phyloP scores from a whole-genome alignment of 768 basidiomycete species.

The Holtermanniella nyarrowii region DNA sequence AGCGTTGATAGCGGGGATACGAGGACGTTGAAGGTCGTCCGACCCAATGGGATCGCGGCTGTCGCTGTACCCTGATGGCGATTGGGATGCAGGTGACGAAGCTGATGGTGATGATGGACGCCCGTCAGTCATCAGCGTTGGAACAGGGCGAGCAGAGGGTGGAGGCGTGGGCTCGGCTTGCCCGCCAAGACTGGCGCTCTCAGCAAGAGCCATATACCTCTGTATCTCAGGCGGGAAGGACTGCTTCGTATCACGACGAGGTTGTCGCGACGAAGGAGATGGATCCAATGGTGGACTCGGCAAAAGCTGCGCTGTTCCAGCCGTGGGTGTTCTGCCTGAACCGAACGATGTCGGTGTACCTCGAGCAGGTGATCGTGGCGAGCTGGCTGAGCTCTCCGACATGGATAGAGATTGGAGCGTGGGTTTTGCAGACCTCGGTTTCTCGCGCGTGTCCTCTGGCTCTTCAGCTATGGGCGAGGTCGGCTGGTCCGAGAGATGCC shows the following conservation, averaged over 20 bases:
- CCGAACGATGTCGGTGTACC: conserved; percentile 3
- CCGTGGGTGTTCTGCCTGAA: too few species aligned
- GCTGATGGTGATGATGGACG: not conserved
- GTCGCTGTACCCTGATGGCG: not conserved
- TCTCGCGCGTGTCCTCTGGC: not conserved
- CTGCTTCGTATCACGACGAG: conserved; percentile 7
- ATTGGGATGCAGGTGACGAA: not conserved
- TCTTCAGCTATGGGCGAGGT: not conserved
- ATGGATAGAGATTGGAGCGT: not conserved
- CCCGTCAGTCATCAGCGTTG: not conserved
- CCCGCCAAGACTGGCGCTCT: conserved; percentile 11
- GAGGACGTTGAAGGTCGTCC: not conserved
- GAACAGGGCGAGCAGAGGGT: not conserved
- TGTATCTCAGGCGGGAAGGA: conserved; percentile 22
- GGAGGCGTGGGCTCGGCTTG: conserved; percentile 3
- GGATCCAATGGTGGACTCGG: not conserved
- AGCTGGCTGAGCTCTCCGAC: not conserved
- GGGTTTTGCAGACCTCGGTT: not conserved
- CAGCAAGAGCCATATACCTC: conserved; percentile 22
- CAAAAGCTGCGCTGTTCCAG: not conserved
- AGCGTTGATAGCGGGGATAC: not conserved
- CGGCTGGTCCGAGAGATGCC: conserved; percentile 28
- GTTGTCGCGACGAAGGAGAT: not conserved
- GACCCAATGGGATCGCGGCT: not conserved
- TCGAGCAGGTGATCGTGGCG: not conserved